Evolutionary conservation across 139 green algal genomes (phyloP).

Genomic region (Monoraphidium neglectum): DNA sequence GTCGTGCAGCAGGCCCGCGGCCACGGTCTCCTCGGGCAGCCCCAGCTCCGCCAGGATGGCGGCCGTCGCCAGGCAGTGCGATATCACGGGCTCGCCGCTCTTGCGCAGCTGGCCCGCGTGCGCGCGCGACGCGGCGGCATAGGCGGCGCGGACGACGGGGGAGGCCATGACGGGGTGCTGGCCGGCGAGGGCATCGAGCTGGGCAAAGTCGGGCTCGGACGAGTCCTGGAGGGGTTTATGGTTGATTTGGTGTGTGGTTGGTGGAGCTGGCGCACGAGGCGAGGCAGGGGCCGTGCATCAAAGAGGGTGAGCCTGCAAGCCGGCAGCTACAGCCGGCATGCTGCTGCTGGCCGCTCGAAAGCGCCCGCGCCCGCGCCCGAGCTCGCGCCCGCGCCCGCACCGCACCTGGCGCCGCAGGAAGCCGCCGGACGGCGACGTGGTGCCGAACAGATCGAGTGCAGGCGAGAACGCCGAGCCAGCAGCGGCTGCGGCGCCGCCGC

Average conservation of each 20-base stretch:
- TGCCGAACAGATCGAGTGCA: neutral
- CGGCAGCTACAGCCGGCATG: neutral
- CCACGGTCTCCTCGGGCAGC: slow-evolving; percentile 54
- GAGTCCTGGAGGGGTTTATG: too few relatives aligned
- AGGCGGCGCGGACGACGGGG: slow-evolving; percentile 23
- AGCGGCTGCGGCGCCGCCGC: slow-evolving; percentile 1
- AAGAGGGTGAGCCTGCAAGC: slow-evolving; percentile 19
- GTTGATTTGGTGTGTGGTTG: too few relatives aligned
- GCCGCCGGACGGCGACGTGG: neutral
- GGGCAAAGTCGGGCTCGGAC: too few relatives aligned
- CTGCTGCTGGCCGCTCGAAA: neutral
- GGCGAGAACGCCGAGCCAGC: slow-evolving; percentile 5
- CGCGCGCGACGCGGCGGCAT: slow-evolving; percentile 25
- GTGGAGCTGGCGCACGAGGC: too few relatives aligned
- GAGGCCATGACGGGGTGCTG: slow-evolving; percentile 10
- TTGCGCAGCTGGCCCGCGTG: slow-evolving; percentile 52
- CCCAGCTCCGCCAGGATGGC: slow-evolving; percentile 67
- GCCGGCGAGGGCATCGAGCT: too few relatives aligned
- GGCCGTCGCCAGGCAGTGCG: slow-evolving; percentile 58
- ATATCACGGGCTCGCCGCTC: slow-evolving; percentile 48
- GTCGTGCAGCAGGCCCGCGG: slow-evolving; percentile 69
- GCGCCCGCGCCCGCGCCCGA: neutral
- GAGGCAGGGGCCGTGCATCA: too few relatives aligned
- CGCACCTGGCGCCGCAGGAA: neutral
- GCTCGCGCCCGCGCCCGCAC: neutral